phyloP scores from a whole-genome alignment of 2,329 filamentous ascomycete species.

The Beauveria brongniartii region DNA sequence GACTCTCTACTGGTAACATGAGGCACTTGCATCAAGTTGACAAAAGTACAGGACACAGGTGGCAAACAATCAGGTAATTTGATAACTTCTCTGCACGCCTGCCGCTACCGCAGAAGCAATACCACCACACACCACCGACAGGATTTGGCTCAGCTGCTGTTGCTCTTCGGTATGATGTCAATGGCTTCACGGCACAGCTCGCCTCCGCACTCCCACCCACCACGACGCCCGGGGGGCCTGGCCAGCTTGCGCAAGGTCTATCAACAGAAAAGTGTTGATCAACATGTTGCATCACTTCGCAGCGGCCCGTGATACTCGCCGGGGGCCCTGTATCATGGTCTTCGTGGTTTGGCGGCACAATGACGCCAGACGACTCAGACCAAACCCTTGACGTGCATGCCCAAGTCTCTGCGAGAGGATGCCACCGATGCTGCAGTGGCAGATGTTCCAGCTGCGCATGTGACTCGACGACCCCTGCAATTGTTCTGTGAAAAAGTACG shows the following conservation, averaged over 20 bases:
- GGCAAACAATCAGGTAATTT: neutral
- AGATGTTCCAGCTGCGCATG: no score
- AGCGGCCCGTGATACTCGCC: neutral
- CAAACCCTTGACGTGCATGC: no score
- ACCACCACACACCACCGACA: neutral
- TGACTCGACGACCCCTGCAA: no score
- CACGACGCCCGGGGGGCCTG: neutral
- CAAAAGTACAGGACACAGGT: neutral
- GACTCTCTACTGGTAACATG: no score
- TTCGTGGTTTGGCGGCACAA: neutral
- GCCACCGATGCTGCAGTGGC: no score
- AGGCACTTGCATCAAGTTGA: no score
- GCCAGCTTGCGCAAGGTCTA: neutral
- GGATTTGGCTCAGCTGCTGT: neutral
- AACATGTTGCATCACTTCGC: neutral
- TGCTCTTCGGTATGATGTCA: slow-evolving; percentile 4
- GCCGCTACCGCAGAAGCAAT: neutral
- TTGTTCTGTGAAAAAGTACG: no score
- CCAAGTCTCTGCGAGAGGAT: no score
- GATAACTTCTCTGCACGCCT: neutral
- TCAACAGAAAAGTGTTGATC: neutral
- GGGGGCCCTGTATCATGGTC: neutral
- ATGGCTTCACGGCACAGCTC: neutral
- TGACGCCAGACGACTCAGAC: neutral
- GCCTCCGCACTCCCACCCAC: neutral